A percentile compares a stretch with the other conserved stretches of the same genome.
These are phyloP conservation scores for Coemansia sp. DNA, from an alignment of 192 early-diverging fungal genomes.

Conservation along the genomic window DNA sequence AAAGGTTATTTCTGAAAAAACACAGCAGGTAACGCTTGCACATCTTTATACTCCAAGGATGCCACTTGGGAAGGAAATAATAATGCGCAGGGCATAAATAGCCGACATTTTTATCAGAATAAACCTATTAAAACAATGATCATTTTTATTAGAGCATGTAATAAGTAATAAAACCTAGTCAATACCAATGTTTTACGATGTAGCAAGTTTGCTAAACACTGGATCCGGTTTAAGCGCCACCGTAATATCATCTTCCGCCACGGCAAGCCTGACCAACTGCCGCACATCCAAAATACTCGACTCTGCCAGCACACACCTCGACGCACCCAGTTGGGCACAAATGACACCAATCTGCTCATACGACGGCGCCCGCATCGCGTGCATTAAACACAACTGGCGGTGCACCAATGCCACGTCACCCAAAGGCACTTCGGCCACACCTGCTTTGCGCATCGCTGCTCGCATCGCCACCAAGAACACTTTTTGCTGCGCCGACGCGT, in stretches of 20 bases:
- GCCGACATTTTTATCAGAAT: no score
- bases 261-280: slow-evolving; percentile 68
- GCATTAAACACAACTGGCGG: slow-evolving; percentile 65
- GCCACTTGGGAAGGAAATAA: no score
- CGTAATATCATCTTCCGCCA: slow-evolving; percentile 77
- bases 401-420: slow-evolving; percentile 70
- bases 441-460: slow-evolving; percentile 61
- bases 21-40: no score
- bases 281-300: slow-evolving; percentile 66
- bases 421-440: slow-evolving; percentile 73
- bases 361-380: slow-evolving; percentile 60
- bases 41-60: no score
- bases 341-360: slow-evolving; percentile 62
- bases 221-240: slow-evolving; percentile 68
- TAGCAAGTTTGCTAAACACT: slow-evolving; percentile 58
- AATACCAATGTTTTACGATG: slow-evolving; percentile 12
- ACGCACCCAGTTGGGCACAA: slow-evolving; percentile 65
- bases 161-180: background rate
- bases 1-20: no score
- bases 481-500: slow-evolving; percentile 79
- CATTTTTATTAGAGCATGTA: background rate
- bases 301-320: slow-evolving; percentile 63
- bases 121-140: background rate
- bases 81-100: no score
- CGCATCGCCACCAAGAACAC: slow-evolving; percentile 78